Conservation (phyloP, 495 filamentous ascomycete genomes). For the Penicillium coffeae region DNA sequence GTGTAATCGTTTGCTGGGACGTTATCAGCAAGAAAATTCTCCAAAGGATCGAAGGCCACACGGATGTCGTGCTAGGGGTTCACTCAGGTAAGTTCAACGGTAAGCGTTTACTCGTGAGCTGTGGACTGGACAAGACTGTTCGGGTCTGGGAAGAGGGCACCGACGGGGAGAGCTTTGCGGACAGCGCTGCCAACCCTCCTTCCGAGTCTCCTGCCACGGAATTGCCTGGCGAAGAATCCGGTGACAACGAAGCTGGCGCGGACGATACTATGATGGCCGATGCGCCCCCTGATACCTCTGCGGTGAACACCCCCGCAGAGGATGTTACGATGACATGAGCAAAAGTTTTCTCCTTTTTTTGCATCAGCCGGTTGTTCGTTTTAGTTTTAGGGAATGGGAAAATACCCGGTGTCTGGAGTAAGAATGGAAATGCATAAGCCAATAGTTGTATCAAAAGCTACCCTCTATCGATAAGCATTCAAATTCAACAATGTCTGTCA, state of each 20-base stretch:
- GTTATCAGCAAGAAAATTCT: conserved; percentile 77
- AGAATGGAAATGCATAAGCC: background rate
- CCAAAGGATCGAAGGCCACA: conserved; percentile 67
- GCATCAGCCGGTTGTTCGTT: conserved; percentile 11
- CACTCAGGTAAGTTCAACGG: conserved; percentile 51
- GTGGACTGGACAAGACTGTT: conserved; percentile 60
- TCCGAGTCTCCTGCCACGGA: background rate
- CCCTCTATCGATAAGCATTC: conserved; percentile 24
- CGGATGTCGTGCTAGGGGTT: conserved; percentile 80
- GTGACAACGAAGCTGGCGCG: conserved; percentile 13
- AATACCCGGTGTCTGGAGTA: conserved; percentile 30
- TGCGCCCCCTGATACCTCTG: conserved; percentile 12
- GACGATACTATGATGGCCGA: conserved; percentile 23
- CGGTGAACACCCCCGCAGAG: conserved; percentile 16
- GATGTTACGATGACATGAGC: conserved; percentile 27
- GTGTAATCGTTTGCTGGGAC: conserved; percentile 83
- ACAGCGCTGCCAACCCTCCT: background rate
- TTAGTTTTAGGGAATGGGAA: conserved; percentile 15
- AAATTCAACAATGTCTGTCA: conserved; percentile 25
- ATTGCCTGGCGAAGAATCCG: conserved; percentile 3
- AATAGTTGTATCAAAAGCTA: conserved; percentile 1
- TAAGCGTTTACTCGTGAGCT: conserved; percentile 53
- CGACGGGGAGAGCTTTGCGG: conserved; percentile 14
- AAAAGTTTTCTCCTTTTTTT: conserved; percentile 6
- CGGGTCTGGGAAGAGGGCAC: conserved; percentile 54